These are phyloP conservation scores for Candida insectorum DNA, from an alignment of 805 yeast genomes.

Conservation along the genomic window DNA sequence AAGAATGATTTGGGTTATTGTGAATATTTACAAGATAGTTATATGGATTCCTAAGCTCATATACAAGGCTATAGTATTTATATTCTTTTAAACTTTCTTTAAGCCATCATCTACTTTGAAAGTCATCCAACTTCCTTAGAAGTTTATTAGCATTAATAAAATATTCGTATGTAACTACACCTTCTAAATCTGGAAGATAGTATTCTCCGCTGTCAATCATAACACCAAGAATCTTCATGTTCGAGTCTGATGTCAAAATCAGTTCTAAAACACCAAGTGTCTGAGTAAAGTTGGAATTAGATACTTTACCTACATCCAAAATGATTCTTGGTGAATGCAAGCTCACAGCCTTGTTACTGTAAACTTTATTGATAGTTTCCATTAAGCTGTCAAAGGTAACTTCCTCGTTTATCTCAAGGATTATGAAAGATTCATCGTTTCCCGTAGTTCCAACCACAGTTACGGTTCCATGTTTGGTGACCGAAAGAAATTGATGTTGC, in stretches of 20 bases:
- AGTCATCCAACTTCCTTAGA: constrained; percentile 16
- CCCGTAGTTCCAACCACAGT: constrained; percentile 50
- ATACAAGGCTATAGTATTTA: constrained; percentile 17
- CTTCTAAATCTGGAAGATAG: constrained; percentile 24
- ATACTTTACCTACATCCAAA: constrained; percentile 25
- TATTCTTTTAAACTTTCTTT: constrained; percentile 3
- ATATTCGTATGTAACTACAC: constrained; percentile 13
- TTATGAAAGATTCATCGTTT: constrained; percentile 46
- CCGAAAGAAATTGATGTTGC: constrained; percentile 46
- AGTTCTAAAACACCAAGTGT: constrained; percentile 11
- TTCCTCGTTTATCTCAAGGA: constrained; percentile 24
- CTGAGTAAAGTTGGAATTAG: constrained; percentile 12
- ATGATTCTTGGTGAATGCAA: constrained; percentile 19
- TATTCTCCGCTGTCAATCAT: constrained; percentile 39
- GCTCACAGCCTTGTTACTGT: constrained; percentile 14
- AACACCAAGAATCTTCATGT: constrained; percentile 30
- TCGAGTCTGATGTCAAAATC: constrained; percentile 13
- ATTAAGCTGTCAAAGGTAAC: constrained; percentile 14
- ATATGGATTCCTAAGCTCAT: constrained; percentile 18
- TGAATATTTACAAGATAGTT: constrained; percentile 41
- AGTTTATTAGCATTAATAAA: constrained; percentile 22
- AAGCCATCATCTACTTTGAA: background rate
- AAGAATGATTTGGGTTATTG: constrained; percentile 57
- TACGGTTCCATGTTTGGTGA: constrained; percentile 46
- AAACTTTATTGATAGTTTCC: constrained; percentile 12